phyloP scores from a whole-genome alignment of 805 yeast species.

The Dipodascus albidus region DNA sequence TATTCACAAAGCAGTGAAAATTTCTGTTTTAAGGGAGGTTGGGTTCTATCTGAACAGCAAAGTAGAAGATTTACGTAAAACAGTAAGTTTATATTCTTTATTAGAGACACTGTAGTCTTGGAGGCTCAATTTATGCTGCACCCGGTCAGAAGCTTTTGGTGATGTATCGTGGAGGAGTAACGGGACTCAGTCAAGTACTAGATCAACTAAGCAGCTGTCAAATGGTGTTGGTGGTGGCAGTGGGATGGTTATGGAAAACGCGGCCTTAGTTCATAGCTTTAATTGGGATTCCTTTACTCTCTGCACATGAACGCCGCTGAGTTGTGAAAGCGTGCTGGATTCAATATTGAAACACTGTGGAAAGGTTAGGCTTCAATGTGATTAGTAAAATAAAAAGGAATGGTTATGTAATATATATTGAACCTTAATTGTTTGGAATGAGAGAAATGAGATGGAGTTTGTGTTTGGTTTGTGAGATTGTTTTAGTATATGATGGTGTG shows the following conservation, averaged over 20 bases:
- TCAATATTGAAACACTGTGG: not conserved
- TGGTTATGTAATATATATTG: not conserved
- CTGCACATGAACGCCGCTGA: not conserved
- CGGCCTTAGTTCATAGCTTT: not conserved
- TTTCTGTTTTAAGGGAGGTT: not conserved
- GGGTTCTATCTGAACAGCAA: too few species aligned
- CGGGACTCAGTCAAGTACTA: too few species aligned
- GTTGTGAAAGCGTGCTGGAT: not conserved
- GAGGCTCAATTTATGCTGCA: not conserved
- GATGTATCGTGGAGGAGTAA: too few species aligned
- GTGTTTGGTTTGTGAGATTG: too few species aligned
- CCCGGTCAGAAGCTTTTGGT: too few species aligned
- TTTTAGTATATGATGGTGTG: too few species aligned
- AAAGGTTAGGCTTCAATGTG: not conserved
- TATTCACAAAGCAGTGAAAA: too few species aligned
- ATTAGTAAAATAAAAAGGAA: not conserved
- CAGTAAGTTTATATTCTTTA: not conserved
- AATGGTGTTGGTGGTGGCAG: not conserved
- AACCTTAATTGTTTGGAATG: not conserved
- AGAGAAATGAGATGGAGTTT: conserved; percentile 1
- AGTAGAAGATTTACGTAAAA: not conserved
- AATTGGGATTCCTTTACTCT: not conserved
- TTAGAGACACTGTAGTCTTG: too few species aligned
- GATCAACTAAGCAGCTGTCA: too few species aligned
- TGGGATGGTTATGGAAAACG: not conserved